Evolutionary conservation across 192 early-diverging fungal species (phyloP), one percentile per base, ranked within the genome.

Genomic region (Pilobolus umbonatus): DNA sequence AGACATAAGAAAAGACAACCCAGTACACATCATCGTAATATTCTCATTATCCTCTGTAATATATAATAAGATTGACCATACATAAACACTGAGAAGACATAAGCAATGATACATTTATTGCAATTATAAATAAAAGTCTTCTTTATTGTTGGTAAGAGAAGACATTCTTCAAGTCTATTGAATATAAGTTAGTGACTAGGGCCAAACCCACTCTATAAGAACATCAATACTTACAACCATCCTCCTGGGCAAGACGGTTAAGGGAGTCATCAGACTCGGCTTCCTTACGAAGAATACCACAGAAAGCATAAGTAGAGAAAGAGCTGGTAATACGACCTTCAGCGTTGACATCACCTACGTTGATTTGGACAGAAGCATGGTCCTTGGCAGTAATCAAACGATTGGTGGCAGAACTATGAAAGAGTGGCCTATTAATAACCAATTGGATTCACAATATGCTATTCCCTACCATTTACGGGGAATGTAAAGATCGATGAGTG

Each of bases 381-480:
- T 98, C 96, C 88, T 96, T 96, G 79, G 96, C 88, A 67, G 80
- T 86, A 74, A 98, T 96, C 52, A 98, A 83, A 71, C 96, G 92
- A 81, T 91, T 91, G 77, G 94, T 98, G 77, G 93, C 95, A 45
- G 94, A 94, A 90, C 91, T 89, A 56, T 46, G 29, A 24, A 34
- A 19, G 9, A 34, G 25, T 57, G 0, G 36, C 44, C 30, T 40
- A n/a, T 10, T n/a, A 25, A 48, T 48, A 25, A 19, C 36, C 21
- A 5, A 26, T 39, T 35, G 24, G 12, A n/a, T 28, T 29, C 14
- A 28, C 10, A 8, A 8, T 36, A 48, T 34, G 15, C 31, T 39
- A 19, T 43, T 68, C 64, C 72, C 68, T 75, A 89, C 88, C 93
- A 95, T 83, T 95, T 95, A 75, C 93, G 80, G 62, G 93, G 93